Conservation (phyloP, 768 basidiomycete species). For the Suillus tomentosus region DNA sequence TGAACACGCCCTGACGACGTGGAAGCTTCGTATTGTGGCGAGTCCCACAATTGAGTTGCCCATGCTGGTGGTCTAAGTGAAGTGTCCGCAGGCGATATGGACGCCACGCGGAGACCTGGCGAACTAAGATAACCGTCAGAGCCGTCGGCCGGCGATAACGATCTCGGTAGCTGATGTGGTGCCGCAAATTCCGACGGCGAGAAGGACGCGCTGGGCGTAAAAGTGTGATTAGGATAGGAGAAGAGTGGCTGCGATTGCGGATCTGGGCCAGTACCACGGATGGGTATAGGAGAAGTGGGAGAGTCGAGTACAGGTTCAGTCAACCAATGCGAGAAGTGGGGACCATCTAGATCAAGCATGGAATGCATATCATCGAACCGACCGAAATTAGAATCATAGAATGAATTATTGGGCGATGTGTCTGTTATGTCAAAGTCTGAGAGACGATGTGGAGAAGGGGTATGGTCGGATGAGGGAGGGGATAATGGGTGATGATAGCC, state of each 20-base stretch:
- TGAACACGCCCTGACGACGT: slow-evolving; percentile 48
- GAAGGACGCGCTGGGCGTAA: slow-evolving; percentile 52
- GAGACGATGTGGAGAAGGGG: slow-evolving; percentile 41
- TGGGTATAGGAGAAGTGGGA: slow-evolving; percentile 64
- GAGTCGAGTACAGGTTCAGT: slow-evolving; percentile 55
- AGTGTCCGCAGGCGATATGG: slow-evolving; percentile 64
- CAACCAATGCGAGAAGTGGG: slow-evolving; percentile 59
- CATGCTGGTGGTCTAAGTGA: slow-evolving; percentile 61
- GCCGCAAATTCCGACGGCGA: slow-evolving; percentile 65
- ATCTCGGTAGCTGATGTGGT: slow-evolving; percentile 62
- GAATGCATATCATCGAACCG: slow-evolving; percentile 35
- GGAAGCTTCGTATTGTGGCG: slow-evolving; percentile 46
- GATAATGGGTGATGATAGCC: slow-evolving; percentile 43
- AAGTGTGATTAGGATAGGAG: slow-evolving; percentile 48
- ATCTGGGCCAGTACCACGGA: slow-evolving; percentile 48
- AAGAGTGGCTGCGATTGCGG: slow-evolving; percentile 48
- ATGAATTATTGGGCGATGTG: slow-evolving; percentile 40
- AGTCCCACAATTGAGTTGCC: slow-evolving; percentile 68
- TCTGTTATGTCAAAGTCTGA: slow-evolving; percentile 44
- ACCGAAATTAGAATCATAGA: slow-evolving; percentile 35
- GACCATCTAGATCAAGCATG: slow-evolving; percentile 43
- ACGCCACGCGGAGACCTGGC: slow-evolving; percentile 47
- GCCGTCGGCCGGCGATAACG: slow-evolving; percentile 57
- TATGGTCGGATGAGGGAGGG: slow-evolving; percentile 40
- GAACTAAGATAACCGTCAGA: slow-evolving; percentile 48